Evolutionary conservation across 768 basidiomycete genomes (phyloP).

Genomic region (Mycena floridula): DNA sequence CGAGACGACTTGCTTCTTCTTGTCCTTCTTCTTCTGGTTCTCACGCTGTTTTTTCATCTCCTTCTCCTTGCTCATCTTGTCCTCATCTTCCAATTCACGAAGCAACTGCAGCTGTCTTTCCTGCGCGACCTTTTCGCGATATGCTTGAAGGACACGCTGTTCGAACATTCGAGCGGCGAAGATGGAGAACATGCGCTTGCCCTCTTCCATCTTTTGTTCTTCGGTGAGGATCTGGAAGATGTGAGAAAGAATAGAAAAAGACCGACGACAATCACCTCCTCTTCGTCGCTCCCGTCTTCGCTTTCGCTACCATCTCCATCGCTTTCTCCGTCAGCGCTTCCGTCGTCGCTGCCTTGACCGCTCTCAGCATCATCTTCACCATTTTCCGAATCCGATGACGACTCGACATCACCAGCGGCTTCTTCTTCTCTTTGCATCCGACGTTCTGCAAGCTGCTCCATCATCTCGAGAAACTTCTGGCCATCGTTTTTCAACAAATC

Average conservation of each 20-base stretch:
- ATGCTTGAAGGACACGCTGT: constrained; percentile 93
- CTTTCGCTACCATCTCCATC: constrained; percentile 45
- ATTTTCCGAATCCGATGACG: constrained; percentile 34
- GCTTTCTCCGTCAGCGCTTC: constrained; percentile 44
- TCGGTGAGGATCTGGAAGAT: constrained; percentile 73
- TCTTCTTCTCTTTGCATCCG: constrained; percentile 69
- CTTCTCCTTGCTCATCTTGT: constrained; percentile 76
- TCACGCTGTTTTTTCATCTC: constrained; percentile 93
- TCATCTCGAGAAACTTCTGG: constrained; percentile 99
- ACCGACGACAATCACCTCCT: constrained; percentile 35
- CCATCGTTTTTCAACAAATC: constrained; percentile 98
- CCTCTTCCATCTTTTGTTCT: constrained; percentile 98
- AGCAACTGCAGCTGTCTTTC: constrained; percentile 91
- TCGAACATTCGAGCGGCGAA: constrained; percentile 99
- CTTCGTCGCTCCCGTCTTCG: constrained; percentile 43
- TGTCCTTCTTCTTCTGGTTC: constrained; percentile 99
- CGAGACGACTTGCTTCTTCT: constrained; percentile 55
- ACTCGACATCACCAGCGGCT: constrained; percentile 14
- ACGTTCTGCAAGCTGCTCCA: constrained; percentile 96
- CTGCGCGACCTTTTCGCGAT: constrained; percentile 77
- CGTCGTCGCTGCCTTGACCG: constrained; percentile 34
- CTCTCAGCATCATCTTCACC: constrained; percentile 60
- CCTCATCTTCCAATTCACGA: constrained; percentile 94
- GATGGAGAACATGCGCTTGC: constrained; percentile 98
- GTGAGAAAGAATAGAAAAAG: constrained; percentile 6